Base-by-base conservation (phyloP, 768 basidiomycete genomes). In the Kondoa subrosea region DNA sequence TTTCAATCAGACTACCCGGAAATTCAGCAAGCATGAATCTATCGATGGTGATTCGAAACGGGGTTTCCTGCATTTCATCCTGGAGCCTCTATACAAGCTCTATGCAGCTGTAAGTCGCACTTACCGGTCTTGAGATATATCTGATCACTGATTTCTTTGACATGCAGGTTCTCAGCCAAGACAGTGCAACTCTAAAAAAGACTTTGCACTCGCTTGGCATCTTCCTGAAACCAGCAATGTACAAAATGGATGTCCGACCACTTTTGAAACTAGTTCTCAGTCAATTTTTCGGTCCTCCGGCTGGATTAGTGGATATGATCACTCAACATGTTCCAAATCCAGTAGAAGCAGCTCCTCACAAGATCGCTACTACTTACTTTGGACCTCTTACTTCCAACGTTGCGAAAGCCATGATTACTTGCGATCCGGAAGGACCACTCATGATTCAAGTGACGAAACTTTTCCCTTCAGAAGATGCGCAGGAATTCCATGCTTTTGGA, bases 161-260 rank as follows among this genome's bases (percentile, higher is more conserved):
- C 4, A 31, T 63, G 12, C 83, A 91, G 76, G 93, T 96, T 2
- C 80, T 99, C 56, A 91, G 91, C 74, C 88, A 93, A 77, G 91
- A 97, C 72, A 87, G 88, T 0, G 91, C 89, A n/a, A 81, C 82
- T 33, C 82, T 99, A 34, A 87, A 85, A 76, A 81, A 81, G 68
- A 99, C 93, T 2, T 80, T 99, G 59, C 79, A 79, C 12, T 80
- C 82, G 12, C 81, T 99, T 34, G 84, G 85, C 1, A 97, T 99
- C 74, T 80, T 83, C 56, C 80, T 99, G 71, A 95, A 92, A 78
- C 87, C 91, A 0, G 81, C 91, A 33, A 87, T 89, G 83, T 99
- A 87, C 82, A 97, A 96, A 81, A 96, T 99, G 90, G 95, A 99
- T 75, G 91, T 91, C 3, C 81, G 93, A 66, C 95, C 95, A 1